Evolutionary conservation across 2,329 filamentous ascomycete species (phyloP), one percentile per base, ranked within the genome.

Genomic region (Fusarium caatingaense): DNA sequence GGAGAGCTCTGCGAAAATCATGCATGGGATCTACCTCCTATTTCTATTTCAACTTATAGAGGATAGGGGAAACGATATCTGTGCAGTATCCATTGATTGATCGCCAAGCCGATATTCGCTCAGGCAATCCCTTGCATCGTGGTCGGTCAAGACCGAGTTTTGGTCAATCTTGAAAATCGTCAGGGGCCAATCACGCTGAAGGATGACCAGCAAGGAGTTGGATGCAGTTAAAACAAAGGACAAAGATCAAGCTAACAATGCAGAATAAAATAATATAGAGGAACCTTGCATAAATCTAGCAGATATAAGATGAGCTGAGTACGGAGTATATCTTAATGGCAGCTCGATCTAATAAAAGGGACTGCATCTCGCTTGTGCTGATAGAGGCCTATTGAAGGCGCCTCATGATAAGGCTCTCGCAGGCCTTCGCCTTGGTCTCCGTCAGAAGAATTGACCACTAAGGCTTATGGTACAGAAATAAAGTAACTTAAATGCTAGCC

Each of bases 121-220:
- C 32, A 40, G 25, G 16, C 8, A 30, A 46, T 44, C 54, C 53
- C 64, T 68, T 68, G 59, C 53, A 50, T 59, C 40, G 47, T 34
- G 27, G 46, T 44, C 40, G 16, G 56, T 23, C 50, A 57, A 63
- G 56, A 54, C 62, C 57, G 58, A 58, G 53, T 64, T 44, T 56
- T 59, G 42, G 18, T 32, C 32, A 53, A 34, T 37, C 46, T 32
- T 37, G 21, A 45, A 28, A 53, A 25, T 13, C 3, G 6, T 42
- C 34, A 21, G 49, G 32, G 48, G 37, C 63, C 63, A 68, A 70
- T 71, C 63, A 71, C 30, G 40, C 59, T 41, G 41, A 32, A 40
- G 18, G 27, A 30, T 50, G 42, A 34, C 11, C 46, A 53, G 57
- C 55, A 69, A 58, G 51, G 48, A 48, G 55, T 41, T 50, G 55